phyloP scores from a whole-genome alignment of 108 stramenopile species.

The Schizochytrium sp. region DNA sequence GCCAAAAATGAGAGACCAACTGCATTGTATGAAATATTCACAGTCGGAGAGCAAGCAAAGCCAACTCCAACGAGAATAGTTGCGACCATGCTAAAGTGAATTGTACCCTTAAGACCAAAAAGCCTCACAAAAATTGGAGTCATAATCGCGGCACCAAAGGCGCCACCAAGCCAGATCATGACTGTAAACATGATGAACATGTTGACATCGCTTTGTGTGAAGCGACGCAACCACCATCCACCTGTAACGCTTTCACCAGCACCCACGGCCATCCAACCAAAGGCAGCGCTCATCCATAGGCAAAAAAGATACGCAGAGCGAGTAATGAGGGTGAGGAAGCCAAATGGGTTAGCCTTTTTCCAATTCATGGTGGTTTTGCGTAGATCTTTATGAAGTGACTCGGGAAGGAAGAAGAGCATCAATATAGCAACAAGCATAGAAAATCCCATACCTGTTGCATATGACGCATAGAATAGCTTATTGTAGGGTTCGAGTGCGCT shows the following conservation, averaged over 20 bases:
- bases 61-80: background rate
- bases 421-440: background rate
- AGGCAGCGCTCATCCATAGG: slow-evolving; percentile 34
- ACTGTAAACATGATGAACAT: slow-evolving; percentile 39
- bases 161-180: slow-evolving; percentile 23
- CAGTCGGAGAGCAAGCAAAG: slow-evolving; percentile 21
- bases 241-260: slow-evolving; percentile 32
- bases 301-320: slow-evolving; percentile 3
- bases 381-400: slow-evolving; percentile 43
- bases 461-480: slow-evolving; percentile 1
- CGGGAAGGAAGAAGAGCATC: slow-evolving; percentile 20
- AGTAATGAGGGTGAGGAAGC: background rate
- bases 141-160: slow-evolving; percentile 57
- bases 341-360: slow-evolving; percentile 56
- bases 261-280: slow-evolving; percentile 50
- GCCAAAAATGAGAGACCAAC: slow-evolving; percentile 8
- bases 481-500: slow-evolving; percentile 20
- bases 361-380: background rate
- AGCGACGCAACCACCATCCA: slow-evolving; percentile 58
- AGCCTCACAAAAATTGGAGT: slow-evolving; percentile 17
- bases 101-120: slow-evolving; percentile 44
- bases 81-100: slow-evolving; percentile 25
- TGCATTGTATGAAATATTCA: slow-evolving; percentile 29
- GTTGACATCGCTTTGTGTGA: background rate
- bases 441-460: background rate